Evolutionary conservation across 202 grass and related monocot species (phyloP).

Genomic region (Brachypodium distachyon): DNA sequence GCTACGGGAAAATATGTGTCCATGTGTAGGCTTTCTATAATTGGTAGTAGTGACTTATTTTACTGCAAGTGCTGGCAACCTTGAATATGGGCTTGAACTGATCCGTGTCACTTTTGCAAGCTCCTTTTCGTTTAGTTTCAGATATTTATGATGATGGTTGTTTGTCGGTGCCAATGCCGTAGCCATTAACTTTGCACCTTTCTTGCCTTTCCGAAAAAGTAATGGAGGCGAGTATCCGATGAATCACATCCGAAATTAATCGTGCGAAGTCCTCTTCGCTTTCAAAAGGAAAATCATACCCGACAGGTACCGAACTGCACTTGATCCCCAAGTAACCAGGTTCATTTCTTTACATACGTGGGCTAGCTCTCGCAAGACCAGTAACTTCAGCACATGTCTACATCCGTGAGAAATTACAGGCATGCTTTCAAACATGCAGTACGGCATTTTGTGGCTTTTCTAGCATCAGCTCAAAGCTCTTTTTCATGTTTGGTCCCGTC

Average conservation of each 20-base stretch:
- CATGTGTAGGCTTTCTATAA: not conserved
- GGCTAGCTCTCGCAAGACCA: not conserved
- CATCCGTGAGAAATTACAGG: too few relatives aligned
- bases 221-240: not conserved
- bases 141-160: conserved; percentile 10
- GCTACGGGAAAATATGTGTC: not conserved
- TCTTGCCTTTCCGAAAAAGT: not conserved
- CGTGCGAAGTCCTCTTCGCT: not conserved
- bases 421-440: too few relatives aligned
- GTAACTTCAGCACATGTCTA: not conserved
- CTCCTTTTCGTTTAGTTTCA: not conserved
- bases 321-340: not conserved
- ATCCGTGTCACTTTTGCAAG: not conserved
- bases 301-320: not conserved
- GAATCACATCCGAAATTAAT: not conserved
- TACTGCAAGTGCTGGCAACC: not conserved
- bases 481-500: not conserved
- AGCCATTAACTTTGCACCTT: not conserved
- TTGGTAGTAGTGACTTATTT: not conserved
- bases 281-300: not conserved
- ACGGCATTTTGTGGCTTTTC: too few relatives aligned
- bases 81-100: not conserved
- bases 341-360: not conserved
- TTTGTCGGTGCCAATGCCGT: conserved; percentile 1
- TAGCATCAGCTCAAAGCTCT: not conserved